phyloP scores from a whole-genome alignment of 805 yeast species.

The Ogataea minuta region DNA sequence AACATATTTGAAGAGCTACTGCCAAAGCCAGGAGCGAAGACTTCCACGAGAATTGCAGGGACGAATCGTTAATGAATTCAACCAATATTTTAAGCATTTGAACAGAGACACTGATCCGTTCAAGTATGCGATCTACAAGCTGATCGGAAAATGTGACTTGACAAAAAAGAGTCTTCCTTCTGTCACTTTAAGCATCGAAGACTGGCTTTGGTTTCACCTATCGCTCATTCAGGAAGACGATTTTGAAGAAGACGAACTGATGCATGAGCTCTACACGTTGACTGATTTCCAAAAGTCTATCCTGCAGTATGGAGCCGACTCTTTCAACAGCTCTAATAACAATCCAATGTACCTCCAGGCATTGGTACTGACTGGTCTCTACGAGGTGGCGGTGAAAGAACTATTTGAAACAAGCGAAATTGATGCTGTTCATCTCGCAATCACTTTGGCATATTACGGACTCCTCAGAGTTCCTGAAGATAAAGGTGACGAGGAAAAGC shows the following conservation, averaged over 20 bases:
- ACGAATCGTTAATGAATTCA: conserved; percentile 75
- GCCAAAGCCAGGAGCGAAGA: conserved; percentile 48
- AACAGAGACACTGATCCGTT: conserved; percentile 79
- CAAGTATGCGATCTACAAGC: conserved; percentile 84
- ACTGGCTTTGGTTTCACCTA: conserved; percentile 95
- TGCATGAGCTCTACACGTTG: conserved; percentile 70
- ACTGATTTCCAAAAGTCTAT: conserved; percentile 72
- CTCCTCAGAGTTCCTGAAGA: conserved; percentile 47
- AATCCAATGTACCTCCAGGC: conserved; percentile 74
- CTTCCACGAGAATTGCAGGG: conserved; percentile 68
- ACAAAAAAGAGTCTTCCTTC: conserved; percentile 64
- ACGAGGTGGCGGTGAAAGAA: conserved; percentile 74
- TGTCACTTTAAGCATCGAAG: conserved; percentile 79
- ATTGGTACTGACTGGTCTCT: conserved; percentile 71
- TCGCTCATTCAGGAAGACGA: conserved; percentile 63
- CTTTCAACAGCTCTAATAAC: conserved; percentile 62
- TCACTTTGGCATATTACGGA: conserved; percentile 73
- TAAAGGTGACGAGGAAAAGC: conserved; percentile 9
- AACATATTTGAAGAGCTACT: conserved; percentile 69
- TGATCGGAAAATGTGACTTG: conserved; percentile 86
- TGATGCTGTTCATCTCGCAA: conserved; percentile 87
- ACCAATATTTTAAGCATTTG: conserved; percentile 67
- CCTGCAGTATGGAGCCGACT: conserved; percentile 66
- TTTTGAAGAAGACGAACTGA: conserved; percentile 36
- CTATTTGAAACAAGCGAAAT: conserved; percentile 63